phyloP scores from a whole-genome alignment of 2,329 filamentous ascomycete species.

The Verticillium dahliae region DNA sequence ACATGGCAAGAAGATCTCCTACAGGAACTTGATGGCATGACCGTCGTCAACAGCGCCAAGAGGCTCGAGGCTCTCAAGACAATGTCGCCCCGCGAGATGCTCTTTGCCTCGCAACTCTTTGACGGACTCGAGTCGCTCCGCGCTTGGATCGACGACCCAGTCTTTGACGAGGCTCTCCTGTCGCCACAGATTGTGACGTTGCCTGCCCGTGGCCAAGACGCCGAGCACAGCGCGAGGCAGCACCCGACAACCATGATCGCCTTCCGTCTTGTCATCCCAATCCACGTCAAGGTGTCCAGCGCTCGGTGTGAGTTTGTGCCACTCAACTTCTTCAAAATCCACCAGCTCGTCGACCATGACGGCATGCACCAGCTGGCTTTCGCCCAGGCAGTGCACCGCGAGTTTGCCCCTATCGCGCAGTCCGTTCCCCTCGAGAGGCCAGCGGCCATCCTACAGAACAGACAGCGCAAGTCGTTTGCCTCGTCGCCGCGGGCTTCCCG shows the following conservation, averaged over 20 bases:
- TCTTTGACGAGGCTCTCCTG: conserved; percentile 39
- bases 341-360: conserved; percentile 54
- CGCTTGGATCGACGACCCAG: conserved; percentile 32
- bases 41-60: conserved; percentile 30
- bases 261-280: conserved; percentile 56
- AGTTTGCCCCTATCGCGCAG: conserved; percentile 46
- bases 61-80: conserved; percentile 28
- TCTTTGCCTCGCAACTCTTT: conserved; percentile 39
- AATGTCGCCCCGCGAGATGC: conserved; percentile 30
- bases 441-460: conserved; percentile 8
- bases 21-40: conserved; percentile 38
- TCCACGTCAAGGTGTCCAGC: conserved; percentile 47
- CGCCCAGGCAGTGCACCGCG: conserved; percentile 51
- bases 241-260: conserved; percentile 34
- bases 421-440: conserved; percentile 15
- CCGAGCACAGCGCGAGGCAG: conserved; percentile 11
- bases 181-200: conserved; percentile 34
- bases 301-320: conserved; percentile 53
- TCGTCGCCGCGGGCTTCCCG: conserved; percentile 3
- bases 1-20: conserved; percentile 49
- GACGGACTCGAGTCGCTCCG: conserved; percentile 32
- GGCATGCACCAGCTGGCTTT: conserved; percentile 53
- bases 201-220: conserved; percentile 18
- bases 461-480: conserved; percentile 3
- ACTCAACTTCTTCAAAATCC: conserved; percentile 57